These are phyloP conservation scores for Blakeslea trispora DNA, from an alignment of 371 early-diverging fungal genomes.

Conservation along the genomic window DNA sequence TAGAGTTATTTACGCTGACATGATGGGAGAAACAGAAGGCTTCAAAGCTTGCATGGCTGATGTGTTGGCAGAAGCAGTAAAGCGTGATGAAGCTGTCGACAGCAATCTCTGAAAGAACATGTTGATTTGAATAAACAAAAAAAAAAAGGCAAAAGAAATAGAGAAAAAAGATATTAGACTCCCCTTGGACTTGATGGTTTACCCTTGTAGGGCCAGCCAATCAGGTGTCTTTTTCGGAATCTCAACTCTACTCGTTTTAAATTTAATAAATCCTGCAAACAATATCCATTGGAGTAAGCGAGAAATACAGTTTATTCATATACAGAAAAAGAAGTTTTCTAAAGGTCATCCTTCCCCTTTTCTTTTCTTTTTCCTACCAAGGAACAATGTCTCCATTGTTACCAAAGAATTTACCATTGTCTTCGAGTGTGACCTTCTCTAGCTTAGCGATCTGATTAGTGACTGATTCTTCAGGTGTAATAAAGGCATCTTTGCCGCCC, in stretches of 20 bases:
- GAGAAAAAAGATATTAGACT: conserved; percentile 1
- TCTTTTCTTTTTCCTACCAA: too few relatives aligned
- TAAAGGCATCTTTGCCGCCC: conserved; percentile 25
- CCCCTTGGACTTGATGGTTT: not conserved
- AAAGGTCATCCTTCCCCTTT: too few relatives aligned
- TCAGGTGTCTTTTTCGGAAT: not conserved
- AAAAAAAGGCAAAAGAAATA: too few relatives aligned
- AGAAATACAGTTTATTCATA: too few relatives aligned
- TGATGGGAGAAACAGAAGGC: conserved; percentile 21
- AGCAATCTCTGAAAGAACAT: conserved; percentile 27
- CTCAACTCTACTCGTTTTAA: too few relatives aligned
- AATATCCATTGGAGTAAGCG: too few relatives aligned
- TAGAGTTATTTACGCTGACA: conserved; percentile 24
- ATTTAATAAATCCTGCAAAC: too few relatives aligned
- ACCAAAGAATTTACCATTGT: too few relatives aligned
- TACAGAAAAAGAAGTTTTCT: too few relatives aligned
- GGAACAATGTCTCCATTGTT: too few relatives aligned
- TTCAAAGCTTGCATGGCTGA: conserved; percentile 6
- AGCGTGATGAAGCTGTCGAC: conserved; percentile 15
- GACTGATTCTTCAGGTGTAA: conserved; percentile 29
- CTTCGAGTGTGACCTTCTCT: conserved; percentile 11
- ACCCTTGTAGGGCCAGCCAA: not conserved
- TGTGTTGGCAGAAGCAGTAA: conserved; percentile 9
- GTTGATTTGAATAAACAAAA: too few relatives aligned
- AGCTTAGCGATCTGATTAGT: conserved; percentile 25